These are phyloP conservation scores for Thozetella sp. DNA, from an alignment of 495 filamentous ascomycete species.

Conservation along the genomic window DNA sequence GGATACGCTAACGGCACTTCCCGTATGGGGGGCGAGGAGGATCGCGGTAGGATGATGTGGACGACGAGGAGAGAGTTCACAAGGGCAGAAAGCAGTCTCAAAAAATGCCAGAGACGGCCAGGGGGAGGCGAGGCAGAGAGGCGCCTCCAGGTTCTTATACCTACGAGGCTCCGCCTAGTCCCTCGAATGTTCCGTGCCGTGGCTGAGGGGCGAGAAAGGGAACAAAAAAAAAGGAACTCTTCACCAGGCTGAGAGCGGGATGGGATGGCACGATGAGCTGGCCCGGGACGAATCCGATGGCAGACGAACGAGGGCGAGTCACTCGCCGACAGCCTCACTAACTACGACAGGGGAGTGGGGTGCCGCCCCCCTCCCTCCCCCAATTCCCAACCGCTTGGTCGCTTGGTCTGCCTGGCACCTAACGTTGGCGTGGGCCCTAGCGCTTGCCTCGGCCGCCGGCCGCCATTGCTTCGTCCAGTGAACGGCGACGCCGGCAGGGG, in stretches of 20 bases:
- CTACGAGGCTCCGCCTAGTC: background rate
- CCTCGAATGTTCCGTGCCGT: background rate
- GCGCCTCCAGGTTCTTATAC: too few relatives aligned
- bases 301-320: background rate
- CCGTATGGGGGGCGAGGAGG: too few relatives aligned
- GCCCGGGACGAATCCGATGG: background rate
- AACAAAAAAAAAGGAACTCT: background rate
- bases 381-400: too few relatives aligned
- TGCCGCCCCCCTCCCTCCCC: background rate
- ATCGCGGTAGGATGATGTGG: slow-evolving; percentile 11
- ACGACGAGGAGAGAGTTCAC: background rate
- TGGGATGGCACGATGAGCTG: background rate
- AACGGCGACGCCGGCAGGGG: background rate
- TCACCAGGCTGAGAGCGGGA: too few relatives aligned
- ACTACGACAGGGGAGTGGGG: background rate
- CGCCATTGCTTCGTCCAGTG: background rate
- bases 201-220: background rate
- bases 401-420: background rate
- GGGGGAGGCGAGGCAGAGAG: too few relatives aligned
- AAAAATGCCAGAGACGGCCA: background rate
- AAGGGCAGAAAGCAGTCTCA: background rate
- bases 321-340: background rate
- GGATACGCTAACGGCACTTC: too few relatives aligned
- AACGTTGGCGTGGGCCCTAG: background rate
- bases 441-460: background rate